These are phyloP conservation scores for Lindgomyces ingoldianus DNA, from an alignment of 495 filamentous ascomycete species.

Conservation along the genomic window DNA sequence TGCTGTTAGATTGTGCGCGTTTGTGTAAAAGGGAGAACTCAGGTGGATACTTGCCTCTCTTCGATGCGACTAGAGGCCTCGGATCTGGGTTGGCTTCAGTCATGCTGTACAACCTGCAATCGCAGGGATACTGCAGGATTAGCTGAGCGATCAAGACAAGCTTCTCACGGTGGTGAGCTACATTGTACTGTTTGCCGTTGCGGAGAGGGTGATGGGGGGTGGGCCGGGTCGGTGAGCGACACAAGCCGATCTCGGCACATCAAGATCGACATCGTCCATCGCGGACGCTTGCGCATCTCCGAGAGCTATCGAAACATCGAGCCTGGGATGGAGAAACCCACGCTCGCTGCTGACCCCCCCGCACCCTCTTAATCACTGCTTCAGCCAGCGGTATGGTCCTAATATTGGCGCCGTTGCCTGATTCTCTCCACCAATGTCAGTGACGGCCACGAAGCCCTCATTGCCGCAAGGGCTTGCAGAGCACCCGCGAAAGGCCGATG, in stretches of 20 bases:
- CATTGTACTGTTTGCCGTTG: background rate
- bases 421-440: slow-evolving; percentile 29
- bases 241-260: slow-evolving; percentile 16
- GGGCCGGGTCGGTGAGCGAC: too few species aligned
- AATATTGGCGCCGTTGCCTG: background rate
- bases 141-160: background rate
- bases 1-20: background rate
- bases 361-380: background rate
- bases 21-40: background rate
- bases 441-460: slow-evolving; percentile 25
- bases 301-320: too few species aligned
- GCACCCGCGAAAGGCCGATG: slow-evolving; percentile 15
- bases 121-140: background rate
- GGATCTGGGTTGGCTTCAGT: background rate
- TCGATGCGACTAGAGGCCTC: slow-evolving; percentile 10
- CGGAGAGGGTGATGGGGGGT: background rate
- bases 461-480: slow-evolving; percentile 7
- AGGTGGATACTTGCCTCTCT: slow-evolving; percentile 41
- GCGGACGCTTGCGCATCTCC: slow-evolving; percentile 28
- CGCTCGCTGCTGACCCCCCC: too few species aligned
- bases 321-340: too few species aligned
- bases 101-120: background rate
- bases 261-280: slow-evolving; percentile 15
- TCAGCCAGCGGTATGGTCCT: slow-evolving; percentile 8
- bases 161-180: background rate